Base-by-base conservation (phyloP, 176 grass and related monocot species). In the Lolium multiflorum region DNA sequence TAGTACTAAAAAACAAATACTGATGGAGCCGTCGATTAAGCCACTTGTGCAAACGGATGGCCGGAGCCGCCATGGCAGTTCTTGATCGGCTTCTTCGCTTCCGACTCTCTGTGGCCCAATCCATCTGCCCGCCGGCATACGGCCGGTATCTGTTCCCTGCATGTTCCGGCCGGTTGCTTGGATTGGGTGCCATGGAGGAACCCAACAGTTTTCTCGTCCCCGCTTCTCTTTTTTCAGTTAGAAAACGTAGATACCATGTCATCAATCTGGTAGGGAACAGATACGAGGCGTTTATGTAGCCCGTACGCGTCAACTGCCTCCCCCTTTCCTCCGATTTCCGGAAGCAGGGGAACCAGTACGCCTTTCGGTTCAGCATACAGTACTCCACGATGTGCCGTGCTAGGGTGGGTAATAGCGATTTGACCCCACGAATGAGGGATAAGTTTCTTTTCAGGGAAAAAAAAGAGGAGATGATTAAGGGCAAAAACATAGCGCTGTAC, bases 351-450 rank as follows among this genome's bases (percentile, higher is more conserved):
- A 83, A 52, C 57, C 59, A 62, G 69, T 62, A 88, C 69, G 69
- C 37, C 81, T 84, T 91, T 91, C 89, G 26, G 60, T 88, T 85
- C 57, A 24, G 26, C 15, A 71, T 84, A 80, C 75, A 80, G 76
- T 84, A 43, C 22, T 1, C 61, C 69, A 8, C 61, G 18, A 20
- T 25, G 7, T 91, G 67, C 41, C 89, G 61, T 88, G 76, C 39
- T 70, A 41, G 59, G 39, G 57, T 58, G 41, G 89, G 74, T 61
- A 50, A n/a, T 35, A 48, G 10, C 75, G 31, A 84, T 76, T 49
- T 84, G 76, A 67, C 81, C 81, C 62, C 44, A 76, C 66, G 1
- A 74, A 57, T 65, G 39, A 56, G 9, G 20, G 22, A 48, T 79
- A 3, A 47, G 10, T 61, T 24, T 73, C 2, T 22, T 48, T 74